Conservation (phyloP, 768 basidiomycete species). For the Amanita rubescens region DNA sequence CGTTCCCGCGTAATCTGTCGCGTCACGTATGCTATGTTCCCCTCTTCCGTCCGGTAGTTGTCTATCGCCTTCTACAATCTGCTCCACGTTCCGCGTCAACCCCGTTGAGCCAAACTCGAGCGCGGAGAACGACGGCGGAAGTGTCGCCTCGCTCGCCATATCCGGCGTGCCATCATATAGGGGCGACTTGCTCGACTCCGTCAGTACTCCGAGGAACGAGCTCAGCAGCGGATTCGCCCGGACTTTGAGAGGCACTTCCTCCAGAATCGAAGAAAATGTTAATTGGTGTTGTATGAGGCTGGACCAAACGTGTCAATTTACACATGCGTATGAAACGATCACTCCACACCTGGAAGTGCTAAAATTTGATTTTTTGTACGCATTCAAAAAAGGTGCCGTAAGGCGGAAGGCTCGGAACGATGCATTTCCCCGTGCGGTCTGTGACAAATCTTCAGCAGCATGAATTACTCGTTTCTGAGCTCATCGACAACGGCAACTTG, state of each 20-base stretch:
- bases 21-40: constrained; percentile 81
- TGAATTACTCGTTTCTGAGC: constrained; percentile 5
- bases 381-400: constrained; percentile 72
- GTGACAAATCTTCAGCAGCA: constrained; percentile 55
- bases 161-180: constrained; percentile 31
- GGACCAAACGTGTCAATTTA: constrained; percentile 4
- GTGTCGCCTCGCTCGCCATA: constrained; percentile 28
- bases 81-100: constrained; percentile 71
- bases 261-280: constrained; percentile 80
- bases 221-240: constrained; percentile 74
- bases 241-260: constrained; percentile 80
- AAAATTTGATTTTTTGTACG: constrained; percentile 78
- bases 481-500: constrained; percentile 22
- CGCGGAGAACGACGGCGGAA: constrained; percentile 57
- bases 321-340: not conserved
- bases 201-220: constrained; percentile 67
- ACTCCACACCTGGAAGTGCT: constrained; percentile 64
- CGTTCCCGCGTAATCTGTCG: constrained; percentile 88
- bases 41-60: constrained; percentile 83
- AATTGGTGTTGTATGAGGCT: constrained; percentile 77
- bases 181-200: constrained; percentile 35
- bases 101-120: constrained; percentile 67
- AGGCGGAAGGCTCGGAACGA: constrained; percentile 87
- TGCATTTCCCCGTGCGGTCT: constrained; percentile 74
- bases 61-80: constrained; percentile 82